Evolutionary conservation across 768 basidiomycete species (phyloP), one percentile per base, ranked within the genome.

Genomic region (Auricularia sp.): DNA sequence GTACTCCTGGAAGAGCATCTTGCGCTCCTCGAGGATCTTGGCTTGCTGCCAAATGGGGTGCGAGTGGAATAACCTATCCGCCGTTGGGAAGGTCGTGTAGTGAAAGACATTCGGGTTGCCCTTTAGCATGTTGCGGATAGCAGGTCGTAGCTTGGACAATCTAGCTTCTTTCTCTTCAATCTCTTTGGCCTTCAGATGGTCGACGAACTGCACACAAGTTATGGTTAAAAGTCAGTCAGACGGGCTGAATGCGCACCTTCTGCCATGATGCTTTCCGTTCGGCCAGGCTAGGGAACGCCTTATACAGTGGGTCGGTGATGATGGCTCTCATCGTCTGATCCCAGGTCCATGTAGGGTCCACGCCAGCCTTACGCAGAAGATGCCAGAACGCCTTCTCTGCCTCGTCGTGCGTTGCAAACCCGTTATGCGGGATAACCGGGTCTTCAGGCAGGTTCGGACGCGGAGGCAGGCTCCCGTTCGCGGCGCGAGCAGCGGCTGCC

Each of bases 321-420:
- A 97, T 93, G 70, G 92, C 90, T 72, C 95, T 84, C 91, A 98
- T 97, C 62, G 94, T 93, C 77, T 91, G 87, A 74, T 99, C 97
- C 97, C 97, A 99, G 42, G 93, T 93, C 91, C 92, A 98, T 67
- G 83, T 87, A 56, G 89, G 86, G 75, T 93, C 91, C 53, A 98
- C 90, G 36, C 91, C 91, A 58, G 91, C 88, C 76, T 92, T 93
- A 69, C 88, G 83, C 69, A 99, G 76, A 64, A 99, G 78, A 77
- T 91, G 91, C 71, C 87, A 85, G 74, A 99, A 99, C 12, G 95
- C 97, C 72, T 91, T 90, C 74, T 97, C 94, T 23, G 93, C 94
- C 70, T 97, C 93, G 70, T 92, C 91, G 11, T 86, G 75, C 4
- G 91, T 96, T 56, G 82, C 69, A 70, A 95, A 98, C 3, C 93